These are phyloP conservation scores for Ogataea haglerorum DNA, from an alignment of 805 yeast species.

Conservation along the genomic window DNA sequence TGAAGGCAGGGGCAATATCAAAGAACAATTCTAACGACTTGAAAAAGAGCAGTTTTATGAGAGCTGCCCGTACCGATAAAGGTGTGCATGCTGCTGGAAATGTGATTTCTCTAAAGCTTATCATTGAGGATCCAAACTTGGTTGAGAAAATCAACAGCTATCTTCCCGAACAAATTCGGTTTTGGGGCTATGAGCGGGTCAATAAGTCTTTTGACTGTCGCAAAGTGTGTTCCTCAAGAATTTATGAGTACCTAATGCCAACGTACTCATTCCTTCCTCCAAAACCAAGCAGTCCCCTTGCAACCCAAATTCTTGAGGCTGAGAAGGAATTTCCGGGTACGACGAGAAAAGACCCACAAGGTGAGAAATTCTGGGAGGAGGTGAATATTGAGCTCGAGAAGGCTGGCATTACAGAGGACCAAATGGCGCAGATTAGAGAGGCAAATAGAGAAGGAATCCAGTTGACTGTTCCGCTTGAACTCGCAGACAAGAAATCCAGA, in stretches of 20 bases:
- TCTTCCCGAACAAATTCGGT: conserved; percentile 81
- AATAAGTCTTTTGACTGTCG: conserved; percentile 93
- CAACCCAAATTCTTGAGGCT: conserved; percentile 53
- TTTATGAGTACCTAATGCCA: conserved; percentile 92
- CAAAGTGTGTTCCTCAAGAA: conserved; percentile 91
- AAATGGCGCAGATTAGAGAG: conserved; percentile 35
- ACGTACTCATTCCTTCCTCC: conserved; percentile 90
- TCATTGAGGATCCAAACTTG: conserved; percentile 76
- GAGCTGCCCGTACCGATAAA: conserved; percentile 88
- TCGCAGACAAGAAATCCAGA: conserved; percentile 47
- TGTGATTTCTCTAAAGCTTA: conserved; percentile 78
- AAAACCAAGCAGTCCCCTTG: conserved; percentile 68
- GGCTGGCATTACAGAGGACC: conserved; percentile 40
- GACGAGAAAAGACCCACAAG: conserved; percentile 62
- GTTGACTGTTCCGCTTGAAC: conserved; percentile 34
- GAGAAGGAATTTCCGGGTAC: conserved; percentile 54
- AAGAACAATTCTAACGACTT: conserved; percentile 83
- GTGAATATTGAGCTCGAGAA: conserved; percentile 38
- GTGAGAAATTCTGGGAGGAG: conserved; percentile 67
- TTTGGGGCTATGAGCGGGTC: conserved; percentile 90
- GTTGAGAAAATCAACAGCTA: conserved; percentile 66
- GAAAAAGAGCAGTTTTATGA: conserved; percentile 81
- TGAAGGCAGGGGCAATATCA: conserved; percentile 84
- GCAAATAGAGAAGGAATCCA: conserved; percentile 35
- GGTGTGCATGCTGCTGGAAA: conserved; percentile 99